Evolutionary conservation across 2,329 filamentous ascomycete species (phyloP), one percentile per base, ranked within the genome.

Genomic region (Exophiala oligosperma): DNA sequence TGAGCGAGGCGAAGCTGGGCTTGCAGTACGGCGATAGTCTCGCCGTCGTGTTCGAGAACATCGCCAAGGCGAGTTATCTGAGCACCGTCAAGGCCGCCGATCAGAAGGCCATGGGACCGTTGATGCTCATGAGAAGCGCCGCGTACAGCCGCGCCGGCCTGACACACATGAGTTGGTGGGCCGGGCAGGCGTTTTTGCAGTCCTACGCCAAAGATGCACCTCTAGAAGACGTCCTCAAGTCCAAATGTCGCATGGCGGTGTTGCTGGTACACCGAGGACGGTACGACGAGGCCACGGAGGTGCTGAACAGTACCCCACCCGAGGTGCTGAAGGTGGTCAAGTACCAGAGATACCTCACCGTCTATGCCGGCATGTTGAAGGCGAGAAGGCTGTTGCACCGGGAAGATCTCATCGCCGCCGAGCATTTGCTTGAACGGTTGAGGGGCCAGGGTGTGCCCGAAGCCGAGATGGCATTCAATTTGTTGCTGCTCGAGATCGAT

Each of bases 1-100:
- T 96, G 53, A 92, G 88, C 66, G 92, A 97, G 73, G 91, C 92
- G 2, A 95, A 92, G 70, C 77, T 95, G 43, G 84, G 84, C 21
- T 80, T 97, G 56, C 81, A 85, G 54, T 88, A 86, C 67, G 84
- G 84, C 48, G 83, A 84, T 57, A 80, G 79, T 57, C 72, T 85
- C 46, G 75, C 82, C 1, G 77, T 78, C 37, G 86, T 90, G 1
- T 79, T 94, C 52, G 92, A 96, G 70, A 84, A 87, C 64, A 83
- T 96, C 60, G 83, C 89, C n/a, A 88, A 92, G 68, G 89, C 90
- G 63, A 91, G 90, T 0, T 90, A 94, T 66, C 77, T 96, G 28
- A 88, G 92, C 60, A 80, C 92, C n/a, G 86, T 87, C 56, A 88
- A 88, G 65, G 86, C 90, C 63, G 82, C 90, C 63, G 82, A 94